These are phyloP conservation scores for Citeromyces nyonsensis DNA, from an alignment of 805 yeast species.

Conservation along the genomic window DNA sequence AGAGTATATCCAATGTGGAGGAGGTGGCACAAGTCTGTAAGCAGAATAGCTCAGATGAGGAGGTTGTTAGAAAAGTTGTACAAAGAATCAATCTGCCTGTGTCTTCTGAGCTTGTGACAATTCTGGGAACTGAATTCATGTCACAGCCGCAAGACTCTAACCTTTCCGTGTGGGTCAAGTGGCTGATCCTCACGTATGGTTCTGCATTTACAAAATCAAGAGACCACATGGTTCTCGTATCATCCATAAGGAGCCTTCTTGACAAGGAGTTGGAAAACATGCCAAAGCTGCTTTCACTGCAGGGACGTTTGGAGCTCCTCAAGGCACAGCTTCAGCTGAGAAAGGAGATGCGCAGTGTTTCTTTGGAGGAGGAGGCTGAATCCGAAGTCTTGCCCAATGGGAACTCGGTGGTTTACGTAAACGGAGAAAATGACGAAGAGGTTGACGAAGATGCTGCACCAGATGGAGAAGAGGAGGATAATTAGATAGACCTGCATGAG, in stretches of 20 bases:
- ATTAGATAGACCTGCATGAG: neutral
- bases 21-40: conserved; percentile 16
- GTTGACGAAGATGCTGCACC: conserved; percentile 18
- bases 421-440: conserved; percentile 28
- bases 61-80: conserved; percentile 36
- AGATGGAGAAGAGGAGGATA: conserved; percentile 19
- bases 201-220: conserved; percentile 38
- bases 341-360: conserved; percentile 24
- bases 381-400: conserved; percentile 12
- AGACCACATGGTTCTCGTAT: conserved; percentile 37
- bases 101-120: conserved; percentile 26
- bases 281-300: conserved; percentile 60
- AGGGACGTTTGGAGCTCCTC: conserved; percentile 73
- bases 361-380: conserved; percentile 14
- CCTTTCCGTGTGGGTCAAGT: conserved; percentile 55
- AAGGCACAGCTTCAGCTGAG: conserved; percentile 66
- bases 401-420: conserved; percentile 4
- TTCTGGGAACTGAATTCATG: conserved; percentile 19
- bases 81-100: conserved; percentile 30
- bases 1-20: conserved; percentile 10
- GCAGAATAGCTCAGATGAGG: conserved; percentile 10
- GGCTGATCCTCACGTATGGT: conserved; percentile 61
- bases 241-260: conserved; percentile 41
- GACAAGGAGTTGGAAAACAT: conserved; percentile 38
- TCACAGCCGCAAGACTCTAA: conserved; percentile 23